phyloP scores from a whole-genome alignment of 257 asterid genomes.

The Solanum chilense region DNA sequence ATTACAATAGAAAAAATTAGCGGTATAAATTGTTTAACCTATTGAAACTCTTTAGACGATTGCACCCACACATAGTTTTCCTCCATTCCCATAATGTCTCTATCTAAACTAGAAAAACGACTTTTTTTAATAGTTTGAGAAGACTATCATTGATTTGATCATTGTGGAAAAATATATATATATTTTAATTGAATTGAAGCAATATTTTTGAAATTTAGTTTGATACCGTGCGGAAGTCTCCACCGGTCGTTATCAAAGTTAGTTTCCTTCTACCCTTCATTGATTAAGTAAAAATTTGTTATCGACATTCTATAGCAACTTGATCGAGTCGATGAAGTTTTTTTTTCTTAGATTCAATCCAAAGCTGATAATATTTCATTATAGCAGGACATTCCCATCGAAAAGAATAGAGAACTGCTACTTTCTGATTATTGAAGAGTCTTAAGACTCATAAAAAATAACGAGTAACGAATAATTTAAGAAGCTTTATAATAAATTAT shows the following conservation, averaged over 20 bases:
- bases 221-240: not conserved
- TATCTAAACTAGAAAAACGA: no score
- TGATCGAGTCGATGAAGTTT: not conserved
- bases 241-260: rapidly evolving
- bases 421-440: not conserved
- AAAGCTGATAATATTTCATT: not conserved
- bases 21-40: not conserved
- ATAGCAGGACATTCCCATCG: not conserved
- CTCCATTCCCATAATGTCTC: not conserved
- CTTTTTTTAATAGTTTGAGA: not conserved
- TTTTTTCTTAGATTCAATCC: not conserved
- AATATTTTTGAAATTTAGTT: not conserved
- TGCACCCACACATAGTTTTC: not conserved
- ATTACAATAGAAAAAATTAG: not conserved
- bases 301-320: not conserved
- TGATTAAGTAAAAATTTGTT: not conserved
- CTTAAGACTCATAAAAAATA: not conserved
- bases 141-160: not conserved
- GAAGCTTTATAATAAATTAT: no score
- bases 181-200: not conserved
- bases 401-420: not conserved
- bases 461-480: not conserved
- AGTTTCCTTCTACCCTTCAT: not conserved
- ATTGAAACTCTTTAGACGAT: not conserved
- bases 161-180: not conserved